These are phyloP conservation scores for Leishmania arabica DNA, from an alignment of 208 protist genomes.

Conservation along the genomic window DNA sequence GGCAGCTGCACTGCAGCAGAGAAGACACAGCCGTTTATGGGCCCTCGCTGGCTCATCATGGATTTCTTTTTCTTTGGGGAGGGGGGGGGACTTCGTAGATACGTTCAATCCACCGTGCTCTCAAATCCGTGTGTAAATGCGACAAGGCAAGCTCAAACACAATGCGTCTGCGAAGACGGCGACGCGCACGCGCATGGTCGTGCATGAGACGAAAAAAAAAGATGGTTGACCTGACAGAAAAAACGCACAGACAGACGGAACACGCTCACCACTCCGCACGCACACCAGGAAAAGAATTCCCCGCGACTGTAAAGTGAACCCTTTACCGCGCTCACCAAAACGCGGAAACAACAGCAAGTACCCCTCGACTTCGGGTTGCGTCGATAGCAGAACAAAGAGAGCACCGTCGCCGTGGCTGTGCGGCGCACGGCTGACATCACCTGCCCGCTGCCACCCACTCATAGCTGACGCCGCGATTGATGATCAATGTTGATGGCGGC, in stretches of 20 bases:
- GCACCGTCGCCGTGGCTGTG: background rate
- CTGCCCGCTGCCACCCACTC: background rate
- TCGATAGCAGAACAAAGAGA: conserved; percentile 1
- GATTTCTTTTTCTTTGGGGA: background rate
- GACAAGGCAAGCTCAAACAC: background rate
- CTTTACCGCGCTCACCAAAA: background rate
- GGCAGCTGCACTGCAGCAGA: background rate
- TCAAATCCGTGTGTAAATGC: background rate
- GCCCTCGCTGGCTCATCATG: background rate
- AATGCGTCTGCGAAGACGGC: background rate
- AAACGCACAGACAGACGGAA: background rate
- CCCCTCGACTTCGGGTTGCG: background rate
- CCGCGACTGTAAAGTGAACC: background rate
- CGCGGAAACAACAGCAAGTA: background rate
- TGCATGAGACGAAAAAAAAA: background rate
- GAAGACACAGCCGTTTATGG: background rate
- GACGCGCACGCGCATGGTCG: background rate
- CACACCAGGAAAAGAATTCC: background rate
- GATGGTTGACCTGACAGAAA: background rate
- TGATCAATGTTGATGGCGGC: conserved; percentile 87
- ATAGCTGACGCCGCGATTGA: conserved; percentile 16
- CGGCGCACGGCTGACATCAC: background rate
- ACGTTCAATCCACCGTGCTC: background rate
- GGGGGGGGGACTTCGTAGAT: background rate
- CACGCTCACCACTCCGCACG: background rate